Evolutionary conservation across 352 stramenopile genomes (phyloP).

Genomic region (Pythium coloratum): DNA sequence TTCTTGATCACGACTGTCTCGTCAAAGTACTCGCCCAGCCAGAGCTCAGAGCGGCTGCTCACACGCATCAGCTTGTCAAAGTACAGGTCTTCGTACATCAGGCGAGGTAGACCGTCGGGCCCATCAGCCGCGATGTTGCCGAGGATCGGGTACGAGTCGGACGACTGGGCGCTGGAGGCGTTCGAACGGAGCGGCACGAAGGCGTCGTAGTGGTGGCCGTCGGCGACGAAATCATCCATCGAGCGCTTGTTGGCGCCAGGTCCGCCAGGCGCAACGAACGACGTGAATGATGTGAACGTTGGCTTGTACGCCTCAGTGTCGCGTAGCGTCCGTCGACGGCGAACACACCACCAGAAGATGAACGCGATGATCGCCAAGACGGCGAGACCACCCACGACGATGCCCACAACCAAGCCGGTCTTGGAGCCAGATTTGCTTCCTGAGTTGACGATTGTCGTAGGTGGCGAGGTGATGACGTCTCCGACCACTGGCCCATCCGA

Average conservation of each 20-base stretch:
- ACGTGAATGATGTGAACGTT: constrained; percentile 26
- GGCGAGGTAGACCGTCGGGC: constrained; percentile 62
- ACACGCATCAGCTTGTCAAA: constrained; percentile 73
- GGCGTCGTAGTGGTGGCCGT: constrained; percentile 18
- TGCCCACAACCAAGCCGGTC: constrained; percentile 22
- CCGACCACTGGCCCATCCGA: constrained; percentile 3
- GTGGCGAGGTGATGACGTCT: neutral
- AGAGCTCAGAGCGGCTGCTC: constrained; percentile 71
- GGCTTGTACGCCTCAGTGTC: constrained; percentile 27
- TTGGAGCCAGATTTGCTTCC: constrained; percentile 4
- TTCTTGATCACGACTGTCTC: constrained; percentile 75
- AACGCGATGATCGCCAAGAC: constrained; percentile 19
- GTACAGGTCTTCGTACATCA: constrained; percentile 75
- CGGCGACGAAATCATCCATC: constrained; percentile 14
- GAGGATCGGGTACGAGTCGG: constrained; percentile 65
- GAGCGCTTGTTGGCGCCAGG: constrained; percentile 5
- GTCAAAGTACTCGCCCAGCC: constrained; percentile 69
- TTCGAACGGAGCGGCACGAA: constrained; percentile 40
- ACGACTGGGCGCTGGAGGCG: constrained; percentile 51
- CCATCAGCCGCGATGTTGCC: constrained; percentile 56
- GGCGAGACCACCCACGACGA: constrained; percentile 20
- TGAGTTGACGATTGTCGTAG: neutral
- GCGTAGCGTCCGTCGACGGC: constrained; percentile 7
- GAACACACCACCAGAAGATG: constrained; percentile 19
- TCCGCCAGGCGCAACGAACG: constrained; percentile 15